Percentiles rank a stretch among this genome's conserved stretches.
These are phyloP conservation scores for Vigna hirtella DNA, from an alignment of 306 rosid species.

Conservation along the genomic window DNA sequence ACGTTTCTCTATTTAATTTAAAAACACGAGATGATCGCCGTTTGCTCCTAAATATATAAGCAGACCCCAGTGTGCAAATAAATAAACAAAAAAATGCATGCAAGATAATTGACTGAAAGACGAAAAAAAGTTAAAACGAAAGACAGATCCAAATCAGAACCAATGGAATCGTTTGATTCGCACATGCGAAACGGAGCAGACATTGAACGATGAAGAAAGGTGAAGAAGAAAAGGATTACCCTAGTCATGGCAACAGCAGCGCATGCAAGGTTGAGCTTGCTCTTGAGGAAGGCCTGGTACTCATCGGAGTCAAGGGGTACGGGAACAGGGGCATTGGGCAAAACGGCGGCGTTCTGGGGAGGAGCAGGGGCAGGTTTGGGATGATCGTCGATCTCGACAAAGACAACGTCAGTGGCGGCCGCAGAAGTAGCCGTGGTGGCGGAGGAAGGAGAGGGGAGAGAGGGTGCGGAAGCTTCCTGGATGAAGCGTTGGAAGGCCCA, in stretches of 20 bases:
- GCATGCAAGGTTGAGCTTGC: conserved; percentile 87
- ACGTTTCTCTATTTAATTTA: neutral
- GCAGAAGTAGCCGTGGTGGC: conserved; percentile 52
- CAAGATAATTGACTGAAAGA: neutral
- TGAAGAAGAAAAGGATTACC: conserved; percentile 47
- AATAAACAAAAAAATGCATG: neutral
- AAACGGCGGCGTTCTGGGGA: conserved; percentile 19
- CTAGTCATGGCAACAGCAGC: conserved; percentile 89
- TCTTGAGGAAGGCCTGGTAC: conserved; percentile 85
- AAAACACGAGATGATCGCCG: neutral
- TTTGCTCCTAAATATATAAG: conserved; percentile 20
- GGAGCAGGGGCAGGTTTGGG: neutral
- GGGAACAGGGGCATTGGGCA: conserved; percentile 36
- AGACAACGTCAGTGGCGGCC: conserved; percentile 45
- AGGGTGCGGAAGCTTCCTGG: conserved; percentile 58
- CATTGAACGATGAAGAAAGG: neutral
- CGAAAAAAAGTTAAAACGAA: neutral
- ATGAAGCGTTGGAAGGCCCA: conserved; percentile 92
- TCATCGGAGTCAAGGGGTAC: conserved; percentile 66
- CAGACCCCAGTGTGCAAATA: neutral
- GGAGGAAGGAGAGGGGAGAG: conserved; percentile 56
- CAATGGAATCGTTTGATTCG: neutral
- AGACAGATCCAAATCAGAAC: conserved; percentile 19
- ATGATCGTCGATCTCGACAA: conserved; percentile 45
- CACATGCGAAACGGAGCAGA: neutral